Evolutionary conservation across 2,329 filamentous ascomycete genomes (phyloP).

Genomic region (Didymosphaeria variabile): DNA sequence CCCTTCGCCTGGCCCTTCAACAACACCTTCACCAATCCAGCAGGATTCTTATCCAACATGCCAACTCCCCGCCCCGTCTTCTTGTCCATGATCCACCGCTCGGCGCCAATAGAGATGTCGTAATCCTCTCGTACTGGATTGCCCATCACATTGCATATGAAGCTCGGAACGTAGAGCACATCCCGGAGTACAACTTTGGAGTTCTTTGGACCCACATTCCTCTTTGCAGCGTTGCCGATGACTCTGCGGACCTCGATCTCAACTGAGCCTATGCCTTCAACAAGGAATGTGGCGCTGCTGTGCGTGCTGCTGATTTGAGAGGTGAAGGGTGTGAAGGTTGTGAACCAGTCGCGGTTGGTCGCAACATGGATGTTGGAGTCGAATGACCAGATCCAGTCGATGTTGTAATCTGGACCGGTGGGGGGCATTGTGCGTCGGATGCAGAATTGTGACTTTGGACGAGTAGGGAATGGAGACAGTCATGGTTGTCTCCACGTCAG

Average conservation of each 20-base stretch:
- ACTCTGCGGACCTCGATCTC: neutral
- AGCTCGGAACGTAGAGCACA: neutral
- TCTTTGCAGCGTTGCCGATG: neutral
- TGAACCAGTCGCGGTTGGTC: constrained; percentile 1
- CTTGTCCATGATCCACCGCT: constrained; percentile 3
- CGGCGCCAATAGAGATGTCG: neutral
- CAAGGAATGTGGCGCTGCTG: neutral
- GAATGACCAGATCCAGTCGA: constrained; percentile 2
- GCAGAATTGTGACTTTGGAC: neutral
- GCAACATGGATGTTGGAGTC: neutral
- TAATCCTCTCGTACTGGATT: neutral
- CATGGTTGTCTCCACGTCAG: neutral
- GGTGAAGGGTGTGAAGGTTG: neutral
- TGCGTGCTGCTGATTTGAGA: neutral
- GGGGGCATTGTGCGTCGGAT: neutral
- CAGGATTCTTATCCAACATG: constrained; percentile 1
- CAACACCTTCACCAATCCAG: neutral
- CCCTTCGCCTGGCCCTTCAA: constrained; percentile 3
- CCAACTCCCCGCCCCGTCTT: neutral
- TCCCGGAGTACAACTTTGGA: neutral
- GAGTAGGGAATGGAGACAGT: neutral
- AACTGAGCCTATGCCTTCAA: neutral
- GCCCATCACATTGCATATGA: constrained; percentile 3
- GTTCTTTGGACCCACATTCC: neutral
- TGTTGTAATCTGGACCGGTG: neutral